Evolutionary conservation across 345 rosid species (phyloP), one percentile per base, ranked within the genome.

Genomic region (Hibiscus syriacus): DNA sequence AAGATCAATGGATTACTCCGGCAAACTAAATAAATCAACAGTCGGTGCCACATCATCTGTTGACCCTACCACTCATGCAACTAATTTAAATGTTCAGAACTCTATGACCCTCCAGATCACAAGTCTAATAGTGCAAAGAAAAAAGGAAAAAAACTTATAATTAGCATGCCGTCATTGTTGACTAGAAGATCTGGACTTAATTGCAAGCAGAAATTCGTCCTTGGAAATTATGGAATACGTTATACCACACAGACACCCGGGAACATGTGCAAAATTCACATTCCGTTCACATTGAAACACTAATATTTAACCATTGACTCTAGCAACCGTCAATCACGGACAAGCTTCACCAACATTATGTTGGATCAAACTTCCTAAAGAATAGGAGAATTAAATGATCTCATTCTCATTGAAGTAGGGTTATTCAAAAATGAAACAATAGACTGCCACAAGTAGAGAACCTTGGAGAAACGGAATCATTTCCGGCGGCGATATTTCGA

Each of bases 401-500:
- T 45, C 55, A 45, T n/a, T 10, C 23, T 45, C 48, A 50, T 19
- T 30, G 38, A 13, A 8, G 16, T 45, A 26, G 39, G 39, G 39
- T 45, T 45, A n/a, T n/a, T 27, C 27, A 23, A 14, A 25, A 45
- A 26, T 23, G 6, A 64, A 12, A 26, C 32, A 64, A 43, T 23
- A 30, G 50, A 6, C 6, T 48, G 14, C 14, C 38, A 41, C 20
- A 38, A 26, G 41, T 27, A n/a, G 2, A 66, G 23, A 56, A 78
- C 81, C 84, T 77, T 3, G 76, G 74, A 38, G 82, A 76, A 62
- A 70, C 68, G 16, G 76, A 71, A 25, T 60, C 78, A 1, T 60
- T 64, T 13, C 72, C 76, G 8, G 67, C 74, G 3, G 29, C 6
- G 50, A 23, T 72, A 0, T 48, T 55, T 43, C 50, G 69, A 36